These are phyloP conservation scores for Phlebiopsis flavidoalba DNA, from an alignment of 768 basidiomycete species.

Conservation along the genomic window DNA sequence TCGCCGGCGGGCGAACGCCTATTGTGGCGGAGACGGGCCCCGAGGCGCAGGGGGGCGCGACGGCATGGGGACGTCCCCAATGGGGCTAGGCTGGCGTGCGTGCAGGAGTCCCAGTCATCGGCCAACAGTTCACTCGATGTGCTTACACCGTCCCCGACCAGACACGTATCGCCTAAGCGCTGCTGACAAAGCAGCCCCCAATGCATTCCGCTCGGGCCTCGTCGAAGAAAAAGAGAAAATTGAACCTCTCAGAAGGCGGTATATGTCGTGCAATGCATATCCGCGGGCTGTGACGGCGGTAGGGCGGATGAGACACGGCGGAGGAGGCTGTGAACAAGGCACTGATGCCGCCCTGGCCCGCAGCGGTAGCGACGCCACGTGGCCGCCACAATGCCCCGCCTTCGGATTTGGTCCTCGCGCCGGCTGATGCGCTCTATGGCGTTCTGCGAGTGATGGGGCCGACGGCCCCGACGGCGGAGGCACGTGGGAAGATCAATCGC, in stretches of 20 bases:
- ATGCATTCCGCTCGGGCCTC: neutral
- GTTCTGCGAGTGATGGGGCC: neutral
- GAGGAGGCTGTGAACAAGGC: neutral
- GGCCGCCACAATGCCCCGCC: constrained; percentile 6
- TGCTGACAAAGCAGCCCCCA: neutral
- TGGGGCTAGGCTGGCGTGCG: neutral
- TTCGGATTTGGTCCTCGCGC: neutral
- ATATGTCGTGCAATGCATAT: neutral
- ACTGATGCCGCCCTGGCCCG: neutral
- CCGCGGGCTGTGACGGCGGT: neutral
- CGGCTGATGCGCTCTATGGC: neutral
- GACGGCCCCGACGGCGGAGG: neutral
- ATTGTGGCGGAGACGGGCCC: neutral
- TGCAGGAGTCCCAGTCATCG: neutral
- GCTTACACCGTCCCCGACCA: neutral
- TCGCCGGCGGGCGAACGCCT: neutral
- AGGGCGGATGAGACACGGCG: neutral
- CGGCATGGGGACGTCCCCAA: neutral
- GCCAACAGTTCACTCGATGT: neutral
- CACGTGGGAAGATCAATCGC: constrained; percentile 1
- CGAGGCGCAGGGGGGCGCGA: neutral
- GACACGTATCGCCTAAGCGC: neutral
- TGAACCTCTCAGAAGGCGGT: neutral
- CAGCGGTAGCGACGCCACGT: neutral
- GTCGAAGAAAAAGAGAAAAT: neutral